These are phyloP conservation scores for Spencermartinsiella ligniputridi DNA, from an alignment of 1,139 yeast genomes.

Conservation along the genomic window DNA sequence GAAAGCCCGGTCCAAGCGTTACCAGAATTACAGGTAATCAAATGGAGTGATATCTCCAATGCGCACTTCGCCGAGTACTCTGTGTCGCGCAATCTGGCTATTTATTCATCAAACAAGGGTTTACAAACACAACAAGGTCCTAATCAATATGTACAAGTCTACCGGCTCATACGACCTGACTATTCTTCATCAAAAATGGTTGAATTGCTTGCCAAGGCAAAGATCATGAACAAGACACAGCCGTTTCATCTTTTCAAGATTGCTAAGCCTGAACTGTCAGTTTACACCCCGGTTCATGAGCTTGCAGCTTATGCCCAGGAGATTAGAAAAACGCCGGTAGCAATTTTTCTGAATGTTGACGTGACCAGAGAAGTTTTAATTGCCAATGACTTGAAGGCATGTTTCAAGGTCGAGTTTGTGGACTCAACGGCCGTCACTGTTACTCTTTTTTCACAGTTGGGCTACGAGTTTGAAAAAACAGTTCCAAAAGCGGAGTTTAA, in stretches of 20 bases:
- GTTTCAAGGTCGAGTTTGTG: constrained; percentile 42
- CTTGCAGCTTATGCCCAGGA: constrained; percentile 55
- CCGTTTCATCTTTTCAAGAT: constrained; percentile 79
- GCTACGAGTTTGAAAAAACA: constrained; percentile 26
- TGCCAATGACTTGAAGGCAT: constrained; percentile 41
- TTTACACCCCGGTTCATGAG: constrained; percentile 82
- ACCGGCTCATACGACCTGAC: constrained; percentile 34
- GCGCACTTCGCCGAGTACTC: constrained; percentile 30
- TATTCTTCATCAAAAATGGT: constrained; percentile 46
- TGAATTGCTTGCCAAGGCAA: constrained; percentile 69
- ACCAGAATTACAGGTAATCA: constrained; percentile 63
- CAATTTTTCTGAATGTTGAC: constrained; percentile 56
- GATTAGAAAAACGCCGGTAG: constrained; percentile 46
- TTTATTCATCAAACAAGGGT: constrained; percentile 10
- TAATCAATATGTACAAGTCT: constrained; percentile 21
- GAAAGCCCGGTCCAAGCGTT: constrained; percentile 72
- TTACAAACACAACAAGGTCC: background rate
- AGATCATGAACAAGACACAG: constrained; percentile 69
- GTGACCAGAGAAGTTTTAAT: constrained; percentile 36
- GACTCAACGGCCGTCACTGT: constrained; percentile 24
- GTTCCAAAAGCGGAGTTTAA: constrained; percentile 27
- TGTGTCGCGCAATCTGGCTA: constrained; percentile 14
- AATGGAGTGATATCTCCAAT: constrained; percentile 65
- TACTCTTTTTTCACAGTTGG: constrained; percentile 23
- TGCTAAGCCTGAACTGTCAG: constrained; percentile 19